phyloP scores from a whole-genome alignment of 2,329 filamentous ascomycete species.

The Fusarium incarnatum region DNA sequence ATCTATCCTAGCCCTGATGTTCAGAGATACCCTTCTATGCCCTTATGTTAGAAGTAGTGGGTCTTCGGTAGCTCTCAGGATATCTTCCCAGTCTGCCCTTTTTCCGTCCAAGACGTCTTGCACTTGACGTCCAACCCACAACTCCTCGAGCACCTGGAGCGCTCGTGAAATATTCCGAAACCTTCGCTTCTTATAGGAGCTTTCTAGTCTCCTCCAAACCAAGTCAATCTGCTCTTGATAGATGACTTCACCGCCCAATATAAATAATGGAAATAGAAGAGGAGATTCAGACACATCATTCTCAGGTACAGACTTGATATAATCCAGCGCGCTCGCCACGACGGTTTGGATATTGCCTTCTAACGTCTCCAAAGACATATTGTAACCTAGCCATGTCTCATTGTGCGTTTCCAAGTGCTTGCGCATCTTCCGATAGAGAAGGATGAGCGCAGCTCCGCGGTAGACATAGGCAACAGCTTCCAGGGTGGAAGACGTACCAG shows the following conservation, averaged over 20 bases:
- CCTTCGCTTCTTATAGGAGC: background rate
- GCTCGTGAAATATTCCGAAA: background rate
- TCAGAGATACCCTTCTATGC: too few relatives aligned
- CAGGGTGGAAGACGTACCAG: background rate
- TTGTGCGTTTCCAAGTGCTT: background rate
- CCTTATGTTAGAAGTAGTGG: background rate
- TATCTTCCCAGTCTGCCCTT: background rate
- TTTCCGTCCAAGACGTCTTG: accelerated
- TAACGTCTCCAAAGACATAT: accelerated
- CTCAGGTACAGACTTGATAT: background rate
- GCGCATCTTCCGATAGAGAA: background rate
- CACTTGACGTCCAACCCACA: background rate
- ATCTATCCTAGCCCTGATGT: too few relatives aligned
- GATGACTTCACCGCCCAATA: background rate
- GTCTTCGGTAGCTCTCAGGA: background rate
- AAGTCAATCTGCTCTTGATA: background rate
- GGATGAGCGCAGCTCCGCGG: background rate
- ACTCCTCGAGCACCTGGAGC: background rate
- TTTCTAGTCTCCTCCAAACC: background rate
- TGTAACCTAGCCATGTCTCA: background rate
- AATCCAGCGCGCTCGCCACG: background rate
- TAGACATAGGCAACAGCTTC: background rate
- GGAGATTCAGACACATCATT: background rate
- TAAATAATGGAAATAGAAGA: background rate
- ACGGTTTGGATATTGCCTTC: background rate